Percentiles rank a stretch among this genome's conserved stretches.
These are phyloP conservation scores for Lophiostoma macrostomum DNA, from an alignment of 495 filamentous ascomycete species.

Conservation along the genomic window DNA sequence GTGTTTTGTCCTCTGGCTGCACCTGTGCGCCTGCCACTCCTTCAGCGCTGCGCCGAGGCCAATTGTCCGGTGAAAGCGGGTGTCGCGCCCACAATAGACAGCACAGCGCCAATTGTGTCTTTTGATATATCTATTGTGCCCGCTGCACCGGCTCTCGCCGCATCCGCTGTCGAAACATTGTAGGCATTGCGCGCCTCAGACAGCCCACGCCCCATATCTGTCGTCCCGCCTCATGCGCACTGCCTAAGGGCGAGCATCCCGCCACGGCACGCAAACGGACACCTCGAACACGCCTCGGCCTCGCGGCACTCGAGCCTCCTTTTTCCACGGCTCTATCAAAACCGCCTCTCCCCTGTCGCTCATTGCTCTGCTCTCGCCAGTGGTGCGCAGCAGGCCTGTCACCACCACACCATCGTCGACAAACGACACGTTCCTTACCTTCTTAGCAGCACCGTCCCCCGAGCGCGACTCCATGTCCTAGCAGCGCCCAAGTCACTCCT, in stretches of 20 bases:
- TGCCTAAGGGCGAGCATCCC: slow-evolving; percentile 8
- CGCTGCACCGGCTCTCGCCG: background rate
- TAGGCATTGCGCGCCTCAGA: slow-evolving; percentile 29
- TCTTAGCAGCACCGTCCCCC: too few species aligned
- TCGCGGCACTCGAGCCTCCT: slow-evolving; percentile 8
- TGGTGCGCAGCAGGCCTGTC: slow-evolving; percentile 35
- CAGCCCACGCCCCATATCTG: slow-evolving; percentile 24
- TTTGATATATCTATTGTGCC: background rate
- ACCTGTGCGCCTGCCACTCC: slow-evolving; percentile 14
- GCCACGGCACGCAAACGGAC: slow-evolving; percentile 6
- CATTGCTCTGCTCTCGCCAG: slow-evolving; percentile 6
- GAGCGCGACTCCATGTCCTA: slow-evolving; percentile 20
- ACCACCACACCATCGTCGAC: slow-evolving; percentile 19
- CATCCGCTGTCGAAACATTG: slow-evolving; percentile 23
- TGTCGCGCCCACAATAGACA: slow-evolving; percentile 5
- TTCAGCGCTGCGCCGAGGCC: slow-evolving; percentile 2
- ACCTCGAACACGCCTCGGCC: slow-evolving; percentile 6
- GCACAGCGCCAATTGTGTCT: slow-evolving; percentile 9
- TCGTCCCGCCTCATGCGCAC: slow-evolving; percentile 26
- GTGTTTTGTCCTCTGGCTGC: background rate
- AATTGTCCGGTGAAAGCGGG: background rate
- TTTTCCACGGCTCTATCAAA: background rate
- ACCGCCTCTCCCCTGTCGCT: slow-evolving; percentile 18
- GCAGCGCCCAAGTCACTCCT: slow-evolving; percentile 19
- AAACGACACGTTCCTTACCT: background rate